Base-by-base conservation (phyloP, 129 eudicot genomes). In the Saussurea involucrata region DNA sequence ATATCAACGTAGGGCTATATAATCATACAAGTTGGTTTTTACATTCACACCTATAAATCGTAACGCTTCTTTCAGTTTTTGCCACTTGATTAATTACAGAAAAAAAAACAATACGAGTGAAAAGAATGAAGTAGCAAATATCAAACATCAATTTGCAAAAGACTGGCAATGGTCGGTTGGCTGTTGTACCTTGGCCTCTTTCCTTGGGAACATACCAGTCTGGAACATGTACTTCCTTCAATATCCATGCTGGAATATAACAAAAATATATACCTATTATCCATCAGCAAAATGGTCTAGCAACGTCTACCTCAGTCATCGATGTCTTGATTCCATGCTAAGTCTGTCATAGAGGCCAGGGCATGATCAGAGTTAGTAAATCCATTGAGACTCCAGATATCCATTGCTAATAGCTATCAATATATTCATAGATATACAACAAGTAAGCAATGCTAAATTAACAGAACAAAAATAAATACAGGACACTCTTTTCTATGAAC, bases 271-370 rank as follows among this genome's bases (percentile, higher is more conserved):
- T 69, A 29, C 15, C 72, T 24, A 74, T 68, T 25, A 72, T 71
- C 66, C 68, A 67, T 70, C 65, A 66, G 8, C 57, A 81, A 61
- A 55, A 83, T 57, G 71, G 63, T 72, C 40, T 81, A 6, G 72
- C 61, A 13, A 17, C 31, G 67, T n/a, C 63, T 55, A 15, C 44
- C 71, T 84, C 78, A 90, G 49, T 87, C 91, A 4, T 89, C 98
- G 21, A 88, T 77, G 24, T 89, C 98, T 83, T 94, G 92, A 73
- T 91, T 90, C 97, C 97, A 89, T 20, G 96, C 85, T 75, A 94
- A 81, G 86, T 89, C 98, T 94, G 96, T 44, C 69, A 66, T 58
- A 49, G 27, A 15, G 40, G 5, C 28, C n/a, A 72, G 67, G 7
- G 8, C 15, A 49, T 17, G 21, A 72, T 25, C 65, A 72, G 31